A percentile compares a stretch with the other conserved stretches of the same genome.
Conservation (phyloP, 164 flowering plant species). For the Magnolia kwangsiensis region DNA sequence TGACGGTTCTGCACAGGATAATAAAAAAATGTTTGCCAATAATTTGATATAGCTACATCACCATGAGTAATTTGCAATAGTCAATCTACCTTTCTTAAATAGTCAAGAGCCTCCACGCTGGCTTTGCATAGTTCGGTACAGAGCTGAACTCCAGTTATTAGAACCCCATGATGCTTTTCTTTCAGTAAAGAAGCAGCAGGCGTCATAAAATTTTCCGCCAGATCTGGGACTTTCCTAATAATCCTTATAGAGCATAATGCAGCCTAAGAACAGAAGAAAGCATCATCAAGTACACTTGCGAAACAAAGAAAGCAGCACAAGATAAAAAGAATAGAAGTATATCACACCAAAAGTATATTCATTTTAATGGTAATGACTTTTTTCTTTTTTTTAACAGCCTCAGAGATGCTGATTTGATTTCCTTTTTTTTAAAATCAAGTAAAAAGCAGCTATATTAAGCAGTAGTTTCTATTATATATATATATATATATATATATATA, state of each 20-base stretch:
- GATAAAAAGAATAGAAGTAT: background rate
- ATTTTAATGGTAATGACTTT: too few species aligned
- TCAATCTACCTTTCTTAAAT: constrained; percentile 72
- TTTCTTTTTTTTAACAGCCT: too few species aligned
- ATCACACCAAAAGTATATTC: too few species aligned
- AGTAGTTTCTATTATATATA: too few species aligned
- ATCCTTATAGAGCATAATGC: constrained; percentile 94
- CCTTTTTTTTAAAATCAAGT: too few species aligned
- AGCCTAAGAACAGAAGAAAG: constrained; percentile 45
- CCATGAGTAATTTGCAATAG: background rate
- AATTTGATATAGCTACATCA: background rate
- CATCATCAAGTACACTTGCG: background rate
- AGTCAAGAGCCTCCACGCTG: constrained; percentile 86
- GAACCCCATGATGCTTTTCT: constrained; percentile 97
- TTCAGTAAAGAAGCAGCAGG: constrained; percentile 79
- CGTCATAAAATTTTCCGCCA: constrained; percentile 90
- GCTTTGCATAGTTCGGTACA: constrained; percentile 88
- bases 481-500: too few species aligned
- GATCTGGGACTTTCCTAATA: constrained; percentile 90
- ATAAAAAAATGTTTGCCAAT: background rate
- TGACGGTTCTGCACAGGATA: background rate
- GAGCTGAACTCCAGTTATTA: constrained; percentile 90
- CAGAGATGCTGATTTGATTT: too few species aligned
- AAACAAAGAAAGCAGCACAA: background rate
- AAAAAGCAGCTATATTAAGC: too few species aligned